Percentiles rank a stretch among this genome's conserved stretches.
phyloP scores from a whole-genome alignment of 2,329 filamentous ascomycete genomes.

The Xylaria sp. region DNA sequence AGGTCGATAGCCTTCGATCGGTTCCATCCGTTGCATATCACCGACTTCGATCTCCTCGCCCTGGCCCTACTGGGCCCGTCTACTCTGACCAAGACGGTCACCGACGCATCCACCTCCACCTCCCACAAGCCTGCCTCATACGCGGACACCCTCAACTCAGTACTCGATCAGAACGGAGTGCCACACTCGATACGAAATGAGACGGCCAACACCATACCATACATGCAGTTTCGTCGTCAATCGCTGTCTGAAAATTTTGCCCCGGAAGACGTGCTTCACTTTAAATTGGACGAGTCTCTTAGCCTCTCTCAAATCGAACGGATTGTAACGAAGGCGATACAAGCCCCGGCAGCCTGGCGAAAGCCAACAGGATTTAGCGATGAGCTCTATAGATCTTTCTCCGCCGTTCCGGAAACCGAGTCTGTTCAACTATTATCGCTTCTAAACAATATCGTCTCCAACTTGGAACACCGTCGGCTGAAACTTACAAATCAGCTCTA shows the following conservation, averaged over 20 bases:
- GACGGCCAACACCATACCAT: conserved; percentile 39
- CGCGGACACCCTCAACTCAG: conserved; percentile 2
- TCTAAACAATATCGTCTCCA: conserved; percentile 56
- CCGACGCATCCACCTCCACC: neutral
- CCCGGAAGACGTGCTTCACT: conserved; percentile 7
- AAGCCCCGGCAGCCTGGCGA: conserved; percentile 38
- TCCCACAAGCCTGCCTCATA: neutral
- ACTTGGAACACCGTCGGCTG: conserved; percentile 44
- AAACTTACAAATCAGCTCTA: conserved; percentile 47
- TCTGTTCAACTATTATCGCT: conserved; percentile 49
- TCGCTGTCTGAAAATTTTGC: conserved; percentile 5
- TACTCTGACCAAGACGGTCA: conserved; percentile 1
- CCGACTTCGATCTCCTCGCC: conserved; percentile 58
- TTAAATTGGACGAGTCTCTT: conserved; percentile 28
- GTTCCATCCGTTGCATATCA: conserved; percentile 53
- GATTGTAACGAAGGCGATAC: conserved; percentile 39
- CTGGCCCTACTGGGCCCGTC: conserved; percentile 48
- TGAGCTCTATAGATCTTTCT: conserved; percentile 19
- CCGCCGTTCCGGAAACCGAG: conserved; percentile 33
- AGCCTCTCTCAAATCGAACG: conserved; percentile 43
- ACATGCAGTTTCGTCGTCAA: conserved; percentile 48
- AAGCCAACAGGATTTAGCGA: conserved; percentile 28
- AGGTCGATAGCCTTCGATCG: conserved; percentile 24
- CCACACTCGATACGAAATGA: conserved; percentile 36
- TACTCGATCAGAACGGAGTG: conserved; percentile 48